A percentile compares a stretch with the other conserved stretches of the same genome.
These are phyloP conservation scores for Cercospora sp. DNA, from an alignment of 2,329 filamentous ascomycete genomes.

Conservation along the genomic window DNA sequence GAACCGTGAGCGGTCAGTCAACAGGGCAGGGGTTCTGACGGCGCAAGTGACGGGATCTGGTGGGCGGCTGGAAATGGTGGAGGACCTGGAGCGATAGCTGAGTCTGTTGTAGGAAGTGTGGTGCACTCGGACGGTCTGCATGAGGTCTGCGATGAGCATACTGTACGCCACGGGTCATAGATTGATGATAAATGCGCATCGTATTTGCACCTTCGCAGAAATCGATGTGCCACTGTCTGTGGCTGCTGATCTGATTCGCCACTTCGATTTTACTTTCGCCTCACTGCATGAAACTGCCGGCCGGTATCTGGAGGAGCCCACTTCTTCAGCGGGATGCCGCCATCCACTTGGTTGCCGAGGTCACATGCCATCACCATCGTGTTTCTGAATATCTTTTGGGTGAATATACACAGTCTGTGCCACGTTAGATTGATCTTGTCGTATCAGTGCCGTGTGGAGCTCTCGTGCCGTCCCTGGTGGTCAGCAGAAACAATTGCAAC, in stretches of 20 bases:
- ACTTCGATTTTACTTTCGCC: neutral
- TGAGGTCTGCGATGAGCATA: neutral
- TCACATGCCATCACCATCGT: neutral
- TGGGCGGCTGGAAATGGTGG: neutral
- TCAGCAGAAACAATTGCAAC: neutral
- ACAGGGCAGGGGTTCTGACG: neutral
- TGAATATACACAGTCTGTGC: neutral
- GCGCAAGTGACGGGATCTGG: neutral
- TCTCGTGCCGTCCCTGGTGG: neutral
- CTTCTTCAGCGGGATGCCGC: neutral
- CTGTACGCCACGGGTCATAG: neutral
- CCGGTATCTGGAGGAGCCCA: neutral
- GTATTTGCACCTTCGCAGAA: too few relatives aligned
- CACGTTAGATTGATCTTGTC: neutral
- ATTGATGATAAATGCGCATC: neutral
- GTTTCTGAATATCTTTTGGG: neutral
- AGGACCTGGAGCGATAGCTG: neutral
- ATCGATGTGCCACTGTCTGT: too few relatives aligned
- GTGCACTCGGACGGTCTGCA: neutral
- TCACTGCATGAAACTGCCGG: slow-evolving; percentile 11
- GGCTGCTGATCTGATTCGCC: neutral
- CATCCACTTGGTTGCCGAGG: neutral
- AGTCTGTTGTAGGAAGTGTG: neutral
- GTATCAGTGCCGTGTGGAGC: neutral
- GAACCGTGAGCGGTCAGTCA: too few relatives aligned